These are phyloP conservation scores for Fusarium palustre DNA, from an alignment of 2,329 filamentous ascomycete genomes.

Conservation along the genomic window DNA sequence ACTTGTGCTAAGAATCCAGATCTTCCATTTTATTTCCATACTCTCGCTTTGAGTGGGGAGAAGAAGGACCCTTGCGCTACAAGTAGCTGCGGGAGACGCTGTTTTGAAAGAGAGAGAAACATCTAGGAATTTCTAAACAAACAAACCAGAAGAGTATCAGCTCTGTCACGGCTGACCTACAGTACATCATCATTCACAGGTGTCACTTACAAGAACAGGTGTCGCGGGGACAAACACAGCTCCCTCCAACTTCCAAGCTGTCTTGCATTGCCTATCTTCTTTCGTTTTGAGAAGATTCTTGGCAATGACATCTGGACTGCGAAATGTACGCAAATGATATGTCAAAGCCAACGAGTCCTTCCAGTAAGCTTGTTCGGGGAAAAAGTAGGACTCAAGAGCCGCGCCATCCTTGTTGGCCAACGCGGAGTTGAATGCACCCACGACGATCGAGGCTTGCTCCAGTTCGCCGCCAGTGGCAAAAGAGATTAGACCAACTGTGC, in stretches of 20 bases:
- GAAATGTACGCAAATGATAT: conserved; percentile 33
- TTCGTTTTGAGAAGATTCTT: neutral
- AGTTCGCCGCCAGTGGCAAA: neutral
- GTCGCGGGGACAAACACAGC: conserved; percentile 23
- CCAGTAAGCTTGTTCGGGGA: conserved; percentile 27
- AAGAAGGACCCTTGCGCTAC: conserved; percentile 17
- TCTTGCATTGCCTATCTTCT: neutral
- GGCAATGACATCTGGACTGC: neutral
- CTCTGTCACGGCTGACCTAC: neutral
- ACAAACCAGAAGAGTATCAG: neutral
- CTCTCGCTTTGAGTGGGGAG: neutral
- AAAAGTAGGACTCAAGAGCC: conserved; percentile 16
- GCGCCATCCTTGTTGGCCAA: neutral
- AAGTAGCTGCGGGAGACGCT: neutral
- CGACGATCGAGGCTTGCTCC: neutral
- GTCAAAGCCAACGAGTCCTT: conserved; percentile 34
- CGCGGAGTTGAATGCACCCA: conserved; percentile 11
- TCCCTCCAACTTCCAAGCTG: conserved; percentile 16
- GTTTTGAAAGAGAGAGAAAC: conserved; percentile 17
- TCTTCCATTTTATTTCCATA: conserved; percentile 10
- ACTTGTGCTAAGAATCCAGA: conserved; percentile 36
- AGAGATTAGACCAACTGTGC: neutral
- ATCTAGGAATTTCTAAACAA: conserved; percentile 29
- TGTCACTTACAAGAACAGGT: conserved; percentile 13
- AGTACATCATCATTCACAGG: fast-evolving